A percentile compares a stretch with the other conserved stretches of the same genome.
These are phyloP conservation scores for Pythium oligandrum DNA, from an alignment of 352 stramenopile species.

Conservation along the genomic window DNA sequence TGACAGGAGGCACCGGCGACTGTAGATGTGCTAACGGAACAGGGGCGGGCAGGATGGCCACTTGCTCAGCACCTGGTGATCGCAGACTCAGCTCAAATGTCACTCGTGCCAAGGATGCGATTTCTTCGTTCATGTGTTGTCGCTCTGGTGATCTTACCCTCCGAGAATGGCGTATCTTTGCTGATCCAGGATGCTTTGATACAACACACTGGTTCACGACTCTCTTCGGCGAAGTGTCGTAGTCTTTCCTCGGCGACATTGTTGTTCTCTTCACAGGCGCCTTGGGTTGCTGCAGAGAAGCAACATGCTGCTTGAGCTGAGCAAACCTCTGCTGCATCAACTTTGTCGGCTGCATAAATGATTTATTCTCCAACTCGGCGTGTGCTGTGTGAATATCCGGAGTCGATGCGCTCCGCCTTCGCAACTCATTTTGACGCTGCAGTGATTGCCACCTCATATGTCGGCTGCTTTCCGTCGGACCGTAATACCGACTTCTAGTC, in stretches of 20 bases:
- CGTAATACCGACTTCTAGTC: constrained; percentile 71
- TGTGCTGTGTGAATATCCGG: constrained; percentile 16
- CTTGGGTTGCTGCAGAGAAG: no score
- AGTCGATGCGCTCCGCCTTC: constrained; percentile 11
- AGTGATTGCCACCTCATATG: constrained; percentile 74
- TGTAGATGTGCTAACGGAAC: constrained; percentile 9
- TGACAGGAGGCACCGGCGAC: no score
- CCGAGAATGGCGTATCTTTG: no score
- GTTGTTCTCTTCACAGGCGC: no score
- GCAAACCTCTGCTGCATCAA: constrained; percentile 18
- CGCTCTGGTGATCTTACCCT: no score
- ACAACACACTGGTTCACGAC: no score
- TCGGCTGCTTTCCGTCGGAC: constrained; percentile 68
- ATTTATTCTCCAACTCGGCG: constrained; percentile 38
- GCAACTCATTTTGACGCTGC: constrained; percentile 19
- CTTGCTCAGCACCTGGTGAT: constrained; percentile 20
- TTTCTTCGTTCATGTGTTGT: no score
- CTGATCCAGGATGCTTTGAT: no score
- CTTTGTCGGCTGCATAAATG: constrained; percentile 60
- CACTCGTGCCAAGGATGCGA: no score
- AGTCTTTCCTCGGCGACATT: no score
- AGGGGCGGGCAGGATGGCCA: constrained; percentile 13
- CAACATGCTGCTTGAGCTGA: constrained; percentile 8
- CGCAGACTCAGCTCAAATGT: constrained; percentile 16
- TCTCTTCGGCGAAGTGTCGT: no score